Evolutionary conservation across 2,329 filamentous ascomycete species (phyloP).

Genomic region (Rhynchosporium agropyri): DNA sequence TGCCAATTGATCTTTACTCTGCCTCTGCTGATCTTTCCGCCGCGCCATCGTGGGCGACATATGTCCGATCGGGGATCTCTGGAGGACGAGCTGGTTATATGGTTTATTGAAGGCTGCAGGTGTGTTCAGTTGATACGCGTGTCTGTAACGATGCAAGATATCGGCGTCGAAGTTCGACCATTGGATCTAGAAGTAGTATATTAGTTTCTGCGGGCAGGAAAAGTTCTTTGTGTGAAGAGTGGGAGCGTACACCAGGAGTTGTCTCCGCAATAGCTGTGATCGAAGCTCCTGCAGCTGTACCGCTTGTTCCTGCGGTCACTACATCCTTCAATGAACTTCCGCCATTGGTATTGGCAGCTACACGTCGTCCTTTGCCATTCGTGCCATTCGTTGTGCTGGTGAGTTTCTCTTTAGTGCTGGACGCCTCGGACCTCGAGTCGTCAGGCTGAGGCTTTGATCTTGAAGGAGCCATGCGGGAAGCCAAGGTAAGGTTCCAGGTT

Average conservation of each 20-base stretch:
- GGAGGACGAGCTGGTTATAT: conserved; percentile 64
- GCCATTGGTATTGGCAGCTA: conserved; percentile 27
- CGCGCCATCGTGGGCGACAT: conserved; percentile 77
- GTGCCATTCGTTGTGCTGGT: conserved; percentile 27
- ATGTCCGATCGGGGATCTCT: conserved; percentile 66
- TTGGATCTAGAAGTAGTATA: conserved; percentile 49
- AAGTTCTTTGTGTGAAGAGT: not conserved
- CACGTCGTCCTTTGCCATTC: conserved; percentile 41
- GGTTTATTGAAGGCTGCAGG: conserved; percentile 69
- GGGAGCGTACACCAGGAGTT: conserved; percentile 36
- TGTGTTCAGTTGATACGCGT: conserved; percentile 70
- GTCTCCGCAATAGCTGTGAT: conserved; percentile 31
- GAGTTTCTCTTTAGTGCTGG: conserved; percentile 43
- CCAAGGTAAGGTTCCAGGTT: not conserved
- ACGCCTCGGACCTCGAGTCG: conserved; percentile 44
- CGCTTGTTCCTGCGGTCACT: conserved; percentile 32
- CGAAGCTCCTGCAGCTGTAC: conserved; percentile 23
- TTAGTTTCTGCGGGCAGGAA: not conserved
- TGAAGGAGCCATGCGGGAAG: conserved; percentile 38
- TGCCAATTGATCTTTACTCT: conserved; percentile 73
- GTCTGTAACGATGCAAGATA: conserved; percentile 74
- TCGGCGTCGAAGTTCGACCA: conserved; percentile 70
- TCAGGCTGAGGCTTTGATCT: conserved; percentile 40
- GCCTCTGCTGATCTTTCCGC: conserved; percentile 63
- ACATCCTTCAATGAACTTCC: conserved; percentile 41